Percentiles rank a stretch among this genome's conserved stretches.
Conservation (phyloP, 352 stramenopile species). For the Paralagenidium karlingii region DNA sequence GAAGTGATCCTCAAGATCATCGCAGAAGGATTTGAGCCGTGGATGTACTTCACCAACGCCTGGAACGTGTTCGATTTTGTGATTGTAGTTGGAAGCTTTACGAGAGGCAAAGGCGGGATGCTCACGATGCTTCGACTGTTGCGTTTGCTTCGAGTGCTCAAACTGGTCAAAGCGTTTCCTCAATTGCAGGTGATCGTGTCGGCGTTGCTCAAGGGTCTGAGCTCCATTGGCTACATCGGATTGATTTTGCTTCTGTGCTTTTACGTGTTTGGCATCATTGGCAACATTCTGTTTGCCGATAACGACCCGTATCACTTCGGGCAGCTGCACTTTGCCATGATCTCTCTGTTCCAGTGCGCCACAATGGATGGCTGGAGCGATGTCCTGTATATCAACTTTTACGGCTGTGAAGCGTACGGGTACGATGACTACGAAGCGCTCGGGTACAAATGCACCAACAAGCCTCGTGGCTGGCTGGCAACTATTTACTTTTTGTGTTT, state of each 20-base stretch:
- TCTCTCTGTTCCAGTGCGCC: conserved; percentile 79
- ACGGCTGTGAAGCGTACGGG: conserved; percentile 73
- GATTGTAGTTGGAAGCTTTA: conserved; percentile 69
- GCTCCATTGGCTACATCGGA: conserved; percentile 82
- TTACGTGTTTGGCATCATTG: conserved; percentile 86
- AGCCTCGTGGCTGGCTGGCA: conserved; percentile 25
- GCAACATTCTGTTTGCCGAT: conserved; percentile 79
- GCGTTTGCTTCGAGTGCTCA: conserved; percentile 73
- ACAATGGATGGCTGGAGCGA: conserved; percentile 88
- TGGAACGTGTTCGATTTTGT: conserved; percentile 84
- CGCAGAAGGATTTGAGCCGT: conserved; percentile 62
- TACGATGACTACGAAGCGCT: conserved; percentile 45
- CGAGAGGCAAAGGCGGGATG: conserved; percentile 48
- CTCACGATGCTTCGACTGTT: conserved; percentile 75
- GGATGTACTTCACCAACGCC: conserved; percentile 49
- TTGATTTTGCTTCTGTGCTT: conserved; percentile 85
- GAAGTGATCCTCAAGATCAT: conserved; percentile 72
- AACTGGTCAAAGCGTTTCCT: conserved; percentile 77
- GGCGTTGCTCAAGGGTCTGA: conserved; percentile 77
- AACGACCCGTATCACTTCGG: conserved; percentile 87
- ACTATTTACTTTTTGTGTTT: conserved; percentile 76
- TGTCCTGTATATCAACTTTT: conserved; percentile 86
- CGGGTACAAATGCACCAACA: conserved; percentile 40
- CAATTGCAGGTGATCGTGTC: conserved; percentile 85
- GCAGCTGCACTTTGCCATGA: conserved; percentile 77